A percentile compares a stretch with the other conserved stretches of the same genome.
These are phyloP conservation scores for Lactifluus echinatus DNA, from an alignment of 768 basidiomycete genomes.

Conservation along the genomic window DNA sequence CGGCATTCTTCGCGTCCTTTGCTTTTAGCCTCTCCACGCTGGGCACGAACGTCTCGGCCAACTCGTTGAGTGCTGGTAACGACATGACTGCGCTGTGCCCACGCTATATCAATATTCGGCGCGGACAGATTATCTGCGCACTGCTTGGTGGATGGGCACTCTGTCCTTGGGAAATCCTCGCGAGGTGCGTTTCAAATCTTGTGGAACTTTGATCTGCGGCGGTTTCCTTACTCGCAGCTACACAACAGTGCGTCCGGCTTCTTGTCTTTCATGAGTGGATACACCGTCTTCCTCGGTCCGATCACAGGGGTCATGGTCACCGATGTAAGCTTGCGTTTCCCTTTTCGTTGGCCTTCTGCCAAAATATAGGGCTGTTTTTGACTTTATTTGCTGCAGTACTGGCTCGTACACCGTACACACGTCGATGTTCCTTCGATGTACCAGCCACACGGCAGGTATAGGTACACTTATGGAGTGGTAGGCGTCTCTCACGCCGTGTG, in stretches of 20 bases:
- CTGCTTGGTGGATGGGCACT: conserved; percentile 77
- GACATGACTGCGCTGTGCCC: conserved; percentile 78
- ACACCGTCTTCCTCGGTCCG: conserved; percentile 80
- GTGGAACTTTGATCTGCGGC: conserved; percentile 10
- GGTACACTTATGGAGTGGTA: conserved; percentile 69
- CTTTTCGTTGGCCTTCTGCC: too few species aligned
- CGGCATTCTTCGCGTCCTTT: conserved; percentile 75
- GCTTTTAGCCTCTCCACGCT: conserved; percentile 66
- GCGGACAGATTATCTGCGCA: conserved; percentile 70
- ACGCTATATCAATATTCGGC: conserved; percentile 68
- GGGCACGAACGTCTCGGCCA: conserved; percentile 63
- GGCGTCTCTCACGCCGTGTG: conserved; percentile 4
- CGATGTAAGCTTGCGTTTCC: conserved; percentile 33
- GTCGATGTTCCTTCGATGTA: conserved; percentile 85
- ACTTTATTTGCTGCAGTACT: conserved; percentile 40
- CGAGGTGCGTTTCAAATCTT: conserved; percentile 27
- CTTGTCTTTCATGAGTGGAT: conserved; percentile 71
- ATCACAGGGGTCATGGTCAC: conserved; percentile 68
- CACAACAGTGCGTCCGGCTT: conserved; percentile 47
- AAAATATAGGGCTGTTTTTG: background rate
- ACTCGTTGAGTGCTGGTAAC: conserved; percentile 68
- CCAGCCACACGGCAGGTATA: conserved; percentile 66
- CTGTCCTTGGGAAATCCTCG: conserved; percentile 83
- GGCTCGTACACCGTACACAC: conserved; percentile 61
- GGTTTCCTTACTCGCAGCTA: background rate